Percentiles rank a stretch among this genome's conserved stretches.
These are phyloP conservation scores for Mortierella antarctica DNA, from an alignment of 192 early-diverging fungal species.

Conservation along the genomic window DNA sequence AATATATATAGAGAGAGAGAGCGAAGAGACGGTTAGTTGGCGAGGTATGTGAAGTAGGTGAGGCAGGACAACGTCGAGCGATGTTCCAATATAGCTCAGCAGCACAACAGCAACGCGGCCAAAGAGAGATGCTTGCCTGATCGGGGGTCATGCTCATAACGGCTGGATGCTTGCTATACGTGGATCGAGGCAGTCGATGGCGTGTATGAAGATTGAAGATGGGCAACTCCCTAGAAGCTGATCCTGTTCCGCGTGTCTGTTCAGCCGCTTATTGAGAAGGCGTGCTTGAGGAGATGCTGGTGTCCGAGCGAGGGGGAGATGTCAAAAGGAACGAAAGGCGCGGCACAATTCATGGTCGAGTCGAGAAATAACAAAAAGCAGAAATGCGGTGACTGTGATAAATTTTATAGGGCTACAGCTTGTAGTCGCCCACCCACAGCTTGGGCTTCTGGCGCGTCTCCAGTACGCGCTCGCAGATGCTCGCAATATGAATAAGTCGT, in stretches of 20 bases:
- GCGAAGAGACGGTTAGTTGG: not conserved
- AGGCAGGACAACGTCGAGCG: not conserved
- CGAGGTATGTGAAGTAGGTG: not conserved
- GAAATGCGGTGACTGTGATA: not conserved
- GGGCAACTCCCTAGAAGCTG: too few species aligned
- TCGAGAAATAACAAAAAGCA: not conserved
- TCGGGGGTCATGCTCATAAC: conserved; percentile 28
- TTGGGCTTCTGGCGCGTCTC: conserved; percentile 54
- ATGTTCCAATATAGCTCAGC: not conserved
- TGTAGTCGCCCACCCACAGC: conserved; percentile 39
- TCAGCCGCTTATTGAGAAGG: too few species aligned
- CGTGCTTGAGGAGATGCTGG: too few species aligned
- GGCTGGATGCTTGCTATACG: too few species aligned
- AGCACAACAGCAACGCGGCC: not conserved
- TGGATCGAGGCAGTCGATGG: too few species aligned
- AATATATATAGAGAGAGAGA: not conserved
- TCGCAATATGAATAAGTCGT: conserved; percentile 67
- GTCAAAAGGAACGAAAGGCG: not conserved
- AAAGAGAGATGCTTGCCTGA: conserved; percentile 14
- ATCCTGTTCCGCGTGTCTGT: too few species aligned
- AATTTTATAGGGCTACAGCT: not conserved
- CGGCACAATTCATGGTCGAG: not conserved
- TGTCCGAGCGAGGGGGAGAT: too few species aligned
- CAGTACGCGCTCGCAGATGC: conserved; percentile 60
- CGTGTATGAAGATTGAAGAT: too few species aligned